A percentile compares a stretch with the other conserved stretches of the same genome.
Conservation (phyloP, 1,284 basidiomycete species). For the Sporisorium reilianum region DNA sequence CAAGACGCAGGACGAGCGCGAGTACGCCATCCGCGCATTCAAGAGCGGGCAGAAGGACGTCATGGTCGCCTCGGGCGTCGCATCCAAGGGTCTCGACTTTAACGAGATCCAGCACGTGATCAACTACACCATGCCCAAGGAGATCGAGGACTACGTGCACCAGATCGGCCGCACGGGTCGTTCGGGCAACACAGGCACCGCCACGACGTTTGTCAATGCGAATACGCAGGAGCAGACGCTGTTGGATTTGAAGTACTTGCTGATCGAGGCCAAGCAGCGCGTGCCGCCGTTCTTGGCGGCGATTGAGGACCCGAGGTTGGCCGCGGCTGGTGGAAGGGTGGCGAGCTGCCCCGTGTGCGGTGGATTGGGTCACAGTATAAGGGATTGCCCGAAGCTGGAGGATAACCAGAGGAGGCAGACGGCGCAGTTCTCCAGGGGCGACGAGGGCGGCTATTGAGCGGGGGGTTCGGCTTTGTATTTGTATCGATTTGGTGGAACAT, state of each 20-base stretch:
- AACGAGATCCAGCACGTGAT: constrained; percentile 98
- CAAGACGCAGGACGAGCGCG: constrained; percentile 97
- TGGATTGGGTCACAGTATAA: constrained; percentile 93
- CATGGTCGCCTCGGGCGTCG: constrained; percentile 98
- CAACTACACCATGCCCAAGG: constrained; percentile 98
- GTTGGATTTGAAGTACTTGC: constrained; percentile 93
- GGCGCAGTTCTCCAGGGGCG: constrained; percentile 40
- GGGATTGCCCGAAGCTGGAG: constrained; percentile 95
- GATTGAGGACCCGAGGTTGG: constrained; percentile 82
- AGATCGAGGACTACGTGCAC: constrained; percentile 83
- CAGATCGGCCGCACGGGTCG: constrained; percentile 98
- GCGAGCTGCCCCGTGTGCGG: constrained; percentile 96
- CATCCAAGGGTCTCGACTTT: constrained; percentile 97
- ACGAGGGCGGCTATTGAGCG: constrained; percentile 38
- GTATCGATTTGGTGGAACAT: constrained; percentile 5
- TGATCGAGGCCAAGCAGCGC: constrained; percentile 97
- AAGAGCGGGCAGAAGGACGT: constrained; percentile 97
- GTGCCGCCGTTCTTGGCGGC: constrained; percentile 94
- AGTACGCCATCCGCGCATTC: constrained; percentile 98
- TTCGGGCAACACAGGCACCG: constrained; percentile 96
- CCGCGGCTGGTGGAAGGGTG: constrained; percentile 78
- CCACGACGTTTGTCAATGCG: constrained; percentile 99
- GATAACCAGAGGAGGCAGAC: constrained; percentile 79
- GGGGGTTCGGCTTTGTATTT: constrained; percentile 11
- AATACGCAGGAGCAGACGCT: constrained; percentile 95